Evolutionary conservation across 139 green algal species (phyloP), one percentile per base, ranked within the genome.

Genomic region (Tetratostichococcus sp.): DNA sequence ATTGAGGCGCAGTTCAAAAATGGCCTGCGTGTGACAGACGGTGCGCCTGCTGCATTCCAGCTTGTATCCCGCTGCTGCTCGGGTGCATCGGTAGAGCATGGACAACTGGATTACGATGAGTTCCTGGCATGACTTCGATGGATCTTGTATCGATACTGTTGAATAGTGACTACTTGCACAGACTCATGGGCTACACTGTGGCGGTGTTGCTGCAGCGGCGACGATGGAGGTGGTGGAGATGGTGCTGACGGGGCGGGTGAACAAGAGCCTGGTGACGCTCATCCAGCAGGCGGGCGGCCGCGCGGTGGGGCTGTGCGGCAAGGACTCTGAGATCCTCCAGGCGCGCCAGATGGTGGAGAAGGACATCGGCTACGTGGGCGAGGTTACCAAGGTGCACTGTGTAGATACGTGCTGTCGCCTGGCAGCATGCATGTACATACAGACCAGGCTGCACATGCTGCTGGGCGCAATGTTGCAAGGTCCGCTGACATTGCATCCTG

Each of bases 171-270:
- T n/a, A n/a, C n/a, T n/a, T n/a, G n/a, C n/a, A n/a, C n/a, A n/a
- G n/a, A n/a, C n/a, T n/a, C n/a, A n/a, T n/a, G n/a, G n/a, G n/a
- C n/a, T n/a, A n/a, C n/a, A n/a, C n/a, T n/a, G n/a, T n/a, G n/a
- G n/a, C n/a, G n/a, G n/a, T 33, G 22, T 22, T 1, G 6, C 0
- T 73, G 71, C 86, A 95, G 90, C 75, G 6, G 78, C 86, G 35
- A 99, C 96, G 5, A 99, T 99, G 96, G 96, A 99, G 67, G 90
- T 98, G 31, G 95, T 98, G 67, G 95, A 98, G 85, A 98, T 98
- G 95, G 95, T 99, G 71, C 85, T 99, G 65, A 90, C 91, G 30
- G 96, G 94, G 1, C 93, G 94, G 28, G 96, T 99, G 30, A 99
- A 99, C 86, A 99, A 99, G 83, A 89, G 80, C 8, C 84, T 99